phyloP scores from a whole-genome alignment of 805 yeast species.

The Candida tibetensis region DNA sequence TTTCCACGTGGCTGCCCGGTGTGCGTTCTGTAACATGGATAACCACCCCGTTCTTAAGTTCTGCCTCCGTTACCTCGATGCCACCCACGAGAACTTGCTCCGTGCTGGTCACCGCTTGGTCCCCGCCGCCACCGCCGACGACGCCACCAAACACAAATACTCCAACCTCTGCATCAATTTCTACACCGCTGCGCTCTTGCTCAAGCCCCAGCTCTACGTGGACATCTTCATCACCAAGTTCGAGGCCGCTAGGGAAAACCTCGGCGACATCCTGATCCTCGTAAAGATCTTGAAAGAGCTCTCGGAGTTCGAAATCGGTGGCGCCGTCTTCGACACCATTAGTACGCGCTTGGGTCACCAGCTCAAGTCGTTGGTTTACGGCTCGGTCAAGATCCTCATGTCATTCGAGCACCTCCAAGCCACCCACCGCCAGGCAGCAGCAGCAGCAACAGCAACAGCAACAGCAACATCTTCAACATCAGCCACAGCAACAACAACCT shows the following conservation, averaged over 20 bases:
- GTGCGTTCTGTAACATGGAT: slow-evolving; percentile 15
- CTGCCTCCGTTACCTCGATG: slow-evolving; percentile 29
- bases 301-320: slow-evolving; percentile 23
- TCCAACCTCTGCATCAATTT: slow-evolving; percentile 26
- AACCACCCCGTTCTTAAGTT: slow-evolving; percentile 31
- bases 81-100: slow-evolving; percentile 24
- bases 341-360: slow-evolving; percentile 23
- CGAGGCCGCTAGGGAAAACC: slow-evolving; percentile 19
- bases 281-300: slow-evolving; percentile 32
- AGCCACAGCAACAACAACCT: slow-evolving; percentile 4
- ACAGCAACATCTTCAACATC: slow-evolving; percentile 2
- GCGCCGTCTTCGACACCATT: slow-evolving; percentile 18
- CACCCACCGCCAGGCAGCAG: slow-evolving; percentile 9
- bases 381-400: slow-evolving; percentile 22
- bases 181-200: slow-evolving; percentile 33
- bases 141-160: slow-evolving; percentile 15
- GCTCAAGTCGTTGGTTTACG: slow-evolving; percentile 26
- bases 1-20: slow-evolving; percentile 34
- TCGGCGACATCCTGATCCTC: slow-evolving; percentile 23
- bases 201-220: slow-evolving; percentile 32
- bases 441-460: not conserved
- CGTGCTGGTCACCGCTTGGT: slow-evolving; percentile 7
- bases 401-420: slow-evolving; percentile 16
- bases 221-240: slow-evolving; percentile 22
- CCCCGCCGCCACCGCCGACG: slow-evolving; percentile 5